Percentiles rank a stretch among this genome's conserved stretches.
These are phyloP conservation scores for Huiozyma naganishii DNA, from an alignment of 805 yeast genomes.

Conservation along the genomic window DNA sequence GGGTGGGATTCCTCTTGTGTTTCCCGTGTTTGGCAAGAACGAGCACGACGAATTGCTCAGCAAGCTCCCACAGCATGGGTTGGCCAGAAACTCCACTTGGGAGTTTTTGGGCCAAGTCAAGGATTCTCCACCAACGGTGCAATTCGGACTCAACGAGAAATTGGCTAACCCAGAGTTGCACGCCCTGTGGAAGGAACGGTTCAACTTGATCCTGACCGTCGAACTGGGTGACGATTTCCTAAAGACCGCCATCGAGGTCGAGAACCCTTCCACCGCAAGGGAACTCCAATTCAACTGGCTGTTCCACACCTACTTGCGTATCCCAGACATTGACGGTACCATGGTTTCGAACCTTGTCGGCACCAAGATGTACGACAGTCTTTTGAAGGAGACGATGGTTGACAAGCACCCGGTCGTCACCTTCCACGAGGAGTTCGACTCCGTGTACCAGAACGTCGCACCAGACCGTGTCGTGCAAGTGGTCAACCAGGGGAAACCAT, in stretches of 20 bases:
- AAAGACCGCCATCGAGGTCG: slow-evolving; percentile 63
- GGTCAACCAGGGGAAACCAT: slow-evolving; percentile 57
- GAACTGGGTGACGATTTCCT: slow-evolving; percentile 47
- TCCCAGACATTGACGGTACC: slow-evolving; percentile 69
- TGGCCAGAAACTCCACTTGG: slow-evolving; percentile 87
- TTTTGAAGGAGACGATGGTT: slow-evolving; percentile 46
- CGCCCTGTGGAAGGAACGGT: slow-evolving; percentile 50
- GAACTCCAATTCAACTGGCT: slow-evolving; percentile 84
- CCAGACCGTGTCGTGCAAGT: slow-evolving; percentile 51
- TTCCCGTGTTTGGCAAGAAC: slow-evolving; percentile 83
- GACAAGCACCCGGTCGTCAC: slow-evolving; percentile 69
- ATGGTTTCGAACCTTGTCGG: slow-evolving; percentile 72
- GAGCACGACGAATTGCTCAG: slow-evolving; percentile 46
- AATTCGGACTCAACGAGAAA: slow-evolving; percentile 87
- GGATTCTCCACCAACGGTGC: slow-evolving; percentile 64
- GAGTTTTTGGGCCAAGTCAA: slow-evolving; percentile 83
- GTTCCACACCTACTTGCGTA: slow-evolving; percentile 79
- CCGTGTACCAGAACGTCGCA: slow-evolving; percentile 62
- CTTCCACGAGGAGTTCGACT: slow-evolving; percentile 71
- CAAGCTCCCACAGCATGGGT: slow-evolving; percentile 88
- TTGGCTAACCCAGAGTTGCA: slow-evolving; percentile 60
- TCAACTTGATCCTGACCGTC: slow-evolving; percentile 64
- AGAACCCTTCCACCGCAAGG: slow-evolving; percentile 45
- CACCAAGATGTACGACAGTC: slow-evolving; percentile 63
- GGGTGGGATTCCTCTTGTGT: slow-evolving; percentile 94